These are phyloP conservation scores for Blechomonas ayalai DNA, from an alignment of 208 protist genomes.

Conservation along the genomic window DNA sequence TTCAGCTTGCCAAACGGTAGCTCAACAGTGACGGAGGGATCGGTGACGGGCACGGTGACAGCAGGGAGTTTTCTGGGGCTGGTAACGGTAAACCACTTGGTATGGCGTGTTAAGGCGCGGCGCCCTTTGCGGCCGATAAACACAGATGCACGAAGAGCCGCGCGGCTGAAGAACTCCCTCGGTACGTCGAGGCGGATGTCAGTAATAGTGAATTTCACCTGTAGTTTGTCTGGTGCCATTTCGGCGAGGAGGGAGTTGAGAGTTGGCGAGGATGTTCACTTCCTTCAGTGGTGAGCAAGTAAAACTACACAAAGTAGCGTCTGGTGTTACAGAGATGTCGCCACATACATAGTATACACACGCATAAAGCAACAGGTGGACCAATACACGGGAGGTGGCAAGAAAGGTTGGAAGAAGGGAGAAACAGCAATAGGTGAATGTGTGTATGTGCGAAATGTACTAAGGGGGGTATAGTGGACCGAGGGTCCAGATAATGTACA, in stretches of 20 bases:
- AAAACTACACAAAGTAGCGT: neutral
- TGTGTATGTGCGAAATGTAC: no score
- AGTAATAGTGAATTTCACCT: constrained; percentile 28
- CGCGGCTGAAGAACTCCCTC: constrained; percentile 19
- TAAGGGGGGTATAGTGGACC: no score
- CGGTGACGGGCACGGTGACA: constrained; percentile 1
- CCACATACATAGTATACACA: no score
- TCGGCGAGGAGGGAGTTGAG: neutral
- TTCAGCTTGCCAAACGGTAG: constrained; percentile 34
- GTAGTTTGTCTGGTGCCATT: constrained; percentile 25
- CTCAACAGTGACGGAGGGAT: no score
- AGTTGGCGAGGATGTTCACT: neutral
- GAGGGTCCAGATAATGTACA: no score
- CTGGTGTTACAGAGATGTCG: neutral
- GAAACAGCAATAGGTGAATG: no score
- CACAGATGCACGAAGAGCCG: constrained; percentile 14
- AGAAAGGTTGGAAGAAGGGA: neutral
- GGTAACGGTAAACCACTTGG: constrained; percentile 43
- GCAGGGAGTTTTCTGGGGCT: constrained; percentile 14
- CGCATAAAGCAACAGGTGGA: no score
- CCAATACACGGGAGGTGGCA: no score
- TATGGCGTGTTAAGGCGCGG: constrained; percentile 21
- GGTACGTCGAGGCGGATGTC: constrained; percentile 35
- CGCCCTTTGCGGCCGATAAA: constrained; percentile 32
- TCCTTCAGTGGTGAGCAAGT: no score